These are phyloP conservation scores for Dillenia suffruticosa DNA, from an alignment of 164 flowering plant species.

Conservation along the genomic window DNA sequence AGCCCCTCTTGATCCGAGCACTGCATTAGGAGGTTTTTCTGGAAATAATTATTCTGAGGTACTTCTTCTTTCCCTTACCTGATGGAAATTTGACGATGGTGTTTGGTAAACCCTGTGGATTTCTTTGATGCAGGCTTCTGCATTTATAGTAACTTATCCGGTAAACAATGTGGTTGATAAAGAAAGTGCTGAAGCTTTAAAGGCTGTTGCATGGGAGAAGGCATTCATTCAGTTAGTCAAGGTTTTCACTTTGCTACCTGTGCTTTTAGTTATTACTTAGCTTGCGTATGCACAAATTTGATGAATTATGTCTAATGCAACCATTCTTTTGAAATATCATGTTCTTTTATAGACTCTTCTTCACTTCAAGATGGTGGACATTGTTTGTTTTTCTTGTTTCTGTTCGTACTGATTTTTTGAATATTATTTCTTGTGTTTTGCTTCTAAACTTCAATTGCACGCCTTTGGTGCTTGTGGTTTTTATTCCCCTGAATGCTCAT, in stretches of 20 bases:
- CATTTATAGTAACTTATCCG: slow-evolving; percentile 91
- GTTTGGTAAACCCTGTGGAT: slow-evolving; percentile 5
- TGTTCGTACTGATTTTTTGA: no score
- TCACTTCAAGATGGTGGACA: no score
- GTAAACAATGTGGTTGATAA: slow-evolving; percentile 67
- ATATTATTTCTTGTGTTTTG: no score
- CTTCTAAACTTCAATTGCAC: no score
- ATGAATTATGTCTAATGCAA: no score
- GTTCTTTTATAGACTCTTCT: no score
- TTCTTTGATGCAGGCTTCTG: slow-evolving; percentile 73
- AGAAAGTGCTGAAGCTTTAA: slow-evolving; percentile 54
- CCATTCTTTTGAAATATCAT: no score
- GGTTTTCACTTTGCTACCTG: slow-evolving; percentile 29
- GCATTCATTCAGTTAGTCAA: slow-evolving; percentile 82
- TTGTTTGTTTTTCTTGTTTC: no score
- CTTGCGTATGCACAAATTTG: no score
- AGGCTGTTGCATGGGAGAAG: slow-evolving; percentile 95
- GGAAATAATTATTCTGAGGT: slow-evolving; percentile 87
- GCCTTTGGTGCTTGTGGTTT: neutral
- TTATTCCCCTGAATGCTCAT: neutral
- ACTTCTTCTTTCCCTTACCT: slow-evolving; percentile 7
- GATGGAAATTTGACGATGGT: slow-evolving; percentile 1
- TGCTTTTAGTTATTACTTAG: no score
- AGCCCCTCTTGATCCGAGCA: slow-evolving; percentile 94
- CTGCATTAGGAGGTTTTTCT: slow-evolving; percentile 81